Base-by-base conservation (phyloP, 306 rosid species). In the Trichosanthes truncata region DNA sequence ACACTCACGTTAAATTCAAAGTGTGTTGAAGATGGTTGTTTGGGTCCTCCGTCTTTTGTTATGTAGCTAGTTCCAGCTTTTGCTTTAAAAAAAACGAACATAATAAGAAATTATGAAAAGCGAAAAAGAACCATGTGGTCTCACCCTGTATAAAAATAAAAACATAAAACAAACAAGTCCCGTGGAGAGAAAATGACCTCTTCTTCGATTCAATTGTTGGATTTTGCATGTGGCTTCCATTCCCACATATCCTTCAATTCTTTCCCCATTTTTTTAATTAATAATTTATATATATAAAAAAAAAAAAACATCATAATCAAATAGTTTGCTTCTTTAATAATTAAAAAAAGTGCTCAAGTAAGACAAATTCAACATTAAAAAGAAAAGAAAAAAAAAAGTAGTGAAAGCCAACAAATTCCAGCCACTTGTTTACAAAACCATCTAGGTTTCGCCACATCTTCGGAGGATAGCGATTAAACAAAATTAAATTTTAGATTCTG, bases 181-280 rank as follows among this genome's bases (percentile, higher is more conserved):
- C 74, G 8, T 66, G 52, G 33, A 45, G 52, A 68, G 75, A 68
- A 68, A 68, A 40, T 11, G 75, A 68, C 75, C 17, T 45, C 6
- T n/a, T 72, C 77, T 23, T n/a, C n/a, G 12, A 45, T 23, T 43
- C 40, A 43, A 67, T 20, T 11, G 31, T 21, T 38, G 51, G 26
- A 67, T 41, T 72, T 45, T 72, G 57, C 56, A 45, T 72, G 77
- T 72, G 77, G 40, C 38, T 45, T 46, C 57, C 77, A 21, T 72
- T 72, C 57, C 38, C 40, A 12, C 21, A 46, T 45, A 56, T 26
- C n/a, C 76, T 41, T 68, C 36, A 45, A 45, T 72, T 45, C n/a
- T 72, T 72, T 45, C 18, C 33, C 40, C 17, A 10, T 25, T 71
- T 3, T 69, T 45, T 12, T 0, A 35, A 38, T 38, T 35, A 7